Conservation (phyloP, 495 filamentous ascomycete species). For the Podospora anserina region DNA sequence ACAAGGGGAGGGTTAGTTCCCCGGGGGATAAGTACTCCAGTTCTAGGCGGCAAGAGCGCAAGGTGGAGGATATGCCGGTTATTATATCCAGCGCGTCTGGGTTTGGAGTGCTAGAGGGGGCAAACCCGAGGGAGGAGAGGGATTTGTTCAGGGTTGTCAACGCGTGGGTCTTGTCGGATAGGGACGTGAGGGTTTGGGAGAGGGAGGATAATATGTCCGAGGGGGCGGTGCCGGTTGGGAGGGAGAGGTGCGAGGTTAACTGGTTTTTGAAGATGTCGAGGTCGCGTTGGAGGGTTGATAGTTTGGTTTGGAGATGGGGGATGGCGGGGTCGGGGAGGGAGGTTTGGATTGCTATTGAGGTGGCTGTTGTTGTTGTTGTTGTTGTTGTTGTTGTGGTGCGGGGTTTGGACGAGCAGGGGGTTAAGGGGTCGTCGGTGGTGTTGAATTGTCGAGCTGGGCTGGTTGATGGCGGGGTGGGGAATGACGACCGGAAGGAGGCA, state of each 20-base stretch:
- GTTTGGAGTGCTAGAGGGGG: conserved; percentile 32
- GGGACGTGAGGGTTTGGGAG: conserved; percentile 23
- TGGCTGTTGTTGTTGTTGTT: conserved; percentile 1
- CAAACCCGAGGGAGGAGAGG: conserved; percentile 51
- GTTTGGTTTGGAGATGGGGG: not conserved
- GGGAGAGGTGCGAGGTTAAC: conserved; percentile 36
- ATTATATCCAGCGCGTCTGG: conserved; percentile 46
- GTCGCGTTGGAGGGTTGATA: not conserved
- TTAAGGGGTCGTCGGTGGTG: conserved; percentile 25
- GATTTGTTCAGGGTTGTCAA: conserved; percentile 34
- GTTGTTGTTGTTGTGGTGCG: conserved; percentile 27
- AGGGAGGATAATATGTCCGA: conserved; percentile 6
- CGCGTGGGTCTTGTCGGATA: conserved; percentile 41
- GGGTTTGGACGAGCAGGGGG: conserved; percentile 33
- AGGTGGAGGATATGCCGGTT: conserved; percentile 46
- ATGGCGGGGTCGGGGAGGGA: not conserved
- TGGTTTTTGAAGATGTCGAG: not conserved
- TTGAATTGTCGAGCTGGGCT: conserved; percentile 32
- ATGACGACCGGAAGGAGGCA: conserved; percentile 32
- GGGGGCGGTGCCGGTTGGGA: conserved; percentile 33
- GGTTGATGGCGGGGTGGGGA: conserved; percentile 50
- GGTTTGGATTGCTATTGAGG: not conserved
- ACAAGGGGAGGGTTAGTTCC: conserved; percentile 49
- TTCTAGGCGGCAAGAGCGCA: conserved; percentile 65
- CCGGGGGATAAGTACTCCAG: conserved; percentile 66